phyloP scores from a whole-genome alignment of 306 rosid species.

The Sophora flavescens region DNA sequence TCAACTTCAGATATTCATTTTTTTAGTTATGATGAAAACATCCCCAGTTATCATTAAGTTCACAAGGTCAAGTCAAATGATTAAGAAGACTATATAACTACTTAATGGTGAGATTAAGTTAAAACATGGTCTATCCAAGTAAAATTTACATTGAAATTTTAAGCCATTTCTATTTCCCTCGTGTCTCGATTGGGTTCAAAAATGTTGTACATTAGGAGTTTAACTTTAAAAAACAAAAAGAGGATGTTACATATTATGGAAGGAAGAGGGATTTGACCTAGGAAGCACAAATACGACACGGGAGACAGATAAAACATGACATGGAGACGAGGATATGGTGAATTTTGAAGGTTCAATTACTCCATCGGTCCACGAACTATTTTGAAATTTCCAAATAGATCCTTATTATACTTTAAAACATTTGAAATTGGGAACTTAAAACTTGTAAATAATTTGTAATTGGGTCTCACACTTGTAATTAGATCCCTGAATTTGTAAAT shows the following conservation, averaged over 20 bases:
- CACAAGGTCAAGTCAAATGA: constrained; percentile 10
- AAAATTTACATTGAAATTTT: constrained; percentile 2
- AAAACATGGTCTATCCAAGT: constrained; percentile 26
- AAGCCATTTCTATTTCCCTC: not conserved
- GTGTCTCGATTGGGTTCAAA: not conserved
- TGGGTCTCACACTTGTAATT: too few species aligned
- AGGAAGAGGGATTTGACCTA: constrained; percentile 1
- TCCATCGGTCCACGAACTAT: too few species aligned
- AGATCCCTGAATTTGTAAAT: too few species aligned
- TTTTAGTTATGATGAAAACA: constrained; percentile 13
- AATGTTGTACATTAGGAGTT: too few species aligned
- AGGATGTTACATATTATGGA: not conserved
- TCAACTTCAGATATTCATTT: constrained; percentile 28
- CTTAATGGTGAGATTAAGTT: constrained; percentile 7
- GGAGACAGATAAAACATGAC: too few species aligned
- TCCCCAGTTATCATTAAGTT: constrained; percentile 17
- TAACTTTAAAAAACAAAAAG: constrained; percentile 1
- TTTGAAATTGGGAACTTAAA: too few species aligned
- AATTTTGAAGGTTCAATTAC: too few species aligned
- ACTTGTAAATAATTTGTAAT: too few species aligned
- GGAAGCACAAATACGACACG: too few species aligned
- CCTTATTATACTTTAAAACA: too few species aligned
- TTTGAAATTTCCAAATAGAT: too few species aligned
- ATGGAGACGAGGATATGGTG: too few species aligned
- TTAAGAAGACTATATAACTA: constrained; percentile 3